Evolutionary conservation across 2,329 filamentous ascomycete genomes (phyloP).

Genomic region (Westerdykella ornata): DNA sequence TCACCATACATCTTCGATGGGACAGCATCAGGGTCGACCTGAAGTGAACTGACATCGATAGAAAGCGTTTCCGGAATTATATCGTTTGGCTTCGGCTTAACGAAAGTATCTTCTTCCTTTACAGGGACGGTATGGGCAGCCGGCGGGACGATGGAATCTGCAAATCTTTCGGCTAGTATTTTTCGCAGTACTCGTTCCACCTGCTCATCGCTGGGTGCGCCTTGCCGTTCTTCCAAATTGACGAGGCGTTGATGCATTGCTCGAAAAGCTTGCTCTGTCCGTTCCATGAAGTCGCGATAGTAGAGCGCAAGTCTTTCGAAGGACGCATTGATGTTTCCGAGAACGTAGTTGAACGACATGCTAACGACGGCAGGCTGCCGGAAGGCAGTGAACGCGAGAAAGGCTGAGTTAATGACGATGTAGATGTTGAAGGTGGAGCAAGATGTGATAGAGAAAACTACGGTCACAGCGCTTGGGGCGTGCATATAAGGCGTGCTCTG

Average conservation of each 20-base stretch:
- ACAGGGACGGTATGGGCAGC: constrained; percentile 5
- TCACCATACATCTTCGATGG: constrained; percentile 25
- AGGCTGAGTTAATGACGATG: constrained; percentile 24
- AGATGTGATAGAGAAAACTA: constrained; percentile 1
- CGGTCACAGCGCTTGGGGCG: background rate
- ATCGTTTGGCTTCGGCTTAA: constrained; percentile 11
- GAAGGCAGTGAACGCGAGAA: constrained; percentile 26
- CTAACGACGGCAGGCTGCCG: constrained; percentile 18
- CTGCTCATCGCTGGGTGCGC: constrained; percentile 28
- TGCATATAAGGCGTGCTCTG: background rate
- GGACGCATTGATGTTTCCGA: background rate
- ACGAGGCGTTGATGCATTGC: constrained; percentile 23
- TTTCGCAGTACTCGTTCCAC: constrained; percentile 32
- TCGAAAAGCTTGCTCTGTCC: constrained; percentile 25
- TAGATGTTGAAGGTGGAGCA: background rate
- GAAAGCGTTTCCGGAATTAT: background rate
- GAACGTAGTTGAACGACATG: background rate
- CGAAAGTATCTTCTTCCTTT: constrained; percentile 15
- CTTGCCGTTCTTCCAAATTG: constrained; percentile 22
- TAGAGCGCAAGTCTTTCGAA: background rate
- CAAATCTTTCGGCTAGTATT: constrained; percentile 30
- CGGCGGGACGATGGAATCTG: constrained; percentile 9
- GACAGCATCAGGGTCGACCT: constrained; percentile 24
- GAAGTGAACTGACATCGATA: constrained; percentile 17
- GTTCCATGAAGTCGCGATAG: constrained; percentile 23